Evolutionary conservation across 192 early-diverging fungal species (phyloP).

Genomic region (Umbelopsis sp.): DNA sequence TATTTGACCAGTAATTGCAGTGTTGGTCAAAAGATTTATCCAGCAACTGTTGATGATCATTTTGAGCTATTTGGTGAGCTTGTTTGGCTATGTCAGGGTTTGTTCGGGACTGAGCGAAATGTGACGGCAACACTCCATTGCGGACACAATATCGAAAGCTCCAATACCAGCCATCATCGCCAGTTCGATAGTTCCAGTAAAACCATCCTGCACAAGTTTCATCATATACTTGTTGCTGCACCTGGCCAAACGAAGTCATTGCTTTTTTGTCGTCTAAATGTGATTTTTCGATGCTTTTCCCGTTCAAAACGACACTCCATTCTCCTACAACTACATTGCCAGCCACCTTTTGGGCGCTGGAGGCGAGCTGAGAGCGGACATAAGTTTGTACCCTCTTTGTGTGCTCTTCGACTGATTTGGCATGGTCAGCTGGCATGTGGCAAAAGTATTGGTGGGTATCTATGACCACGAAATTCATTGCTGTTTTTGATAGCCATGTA

Average conservation of each 20-base stretch:
- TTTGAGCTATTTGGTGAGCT: not conserved
- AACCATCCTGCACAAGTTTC: conserved; percentile 22
- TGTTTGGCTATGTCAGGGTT: not conserved
- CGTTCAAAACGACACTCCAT: conserved; percentile 26
- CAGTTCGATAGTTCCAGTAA: conserved; percentile 28
- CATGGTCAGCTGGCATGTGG: conserved; percentile 16
- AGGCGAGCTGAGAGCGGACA: conserved; percentile 1
- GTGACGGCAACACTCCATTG: not conserved
- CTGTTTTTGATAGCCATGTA: not conserved
- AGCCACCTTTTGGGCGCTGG: not conserved
- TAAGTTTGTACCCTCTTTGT: conserved; percentile 4
- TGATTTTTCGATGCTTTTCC: not conserved
- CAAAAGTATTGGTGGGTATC: conserved; percentile 27
- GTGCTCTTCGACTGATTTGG: conserved; percentile 21
- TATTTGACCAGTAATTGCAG: not conserved
- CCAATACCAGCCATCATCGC: conserved; percentile 26
- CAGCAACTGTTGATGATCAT: not conserved
- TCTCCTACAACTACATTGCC: conserved; percentile 27
- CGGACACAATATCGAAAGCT: conserved; percentile 26
- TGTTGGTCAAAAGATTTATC: not conserved
- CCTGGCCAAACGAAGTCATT: conserved; percentile 19
- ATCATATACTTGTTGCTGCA: conserved; percentile 5
- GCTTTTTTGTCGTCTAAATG: not conserved
- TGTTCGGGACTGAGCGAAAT: not conserved
- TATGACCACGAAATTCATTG: conserved; percentile 22